Conservation (phyloP, 768 basidiomycete species). For the Rhodotorula paludigena region DNA sequence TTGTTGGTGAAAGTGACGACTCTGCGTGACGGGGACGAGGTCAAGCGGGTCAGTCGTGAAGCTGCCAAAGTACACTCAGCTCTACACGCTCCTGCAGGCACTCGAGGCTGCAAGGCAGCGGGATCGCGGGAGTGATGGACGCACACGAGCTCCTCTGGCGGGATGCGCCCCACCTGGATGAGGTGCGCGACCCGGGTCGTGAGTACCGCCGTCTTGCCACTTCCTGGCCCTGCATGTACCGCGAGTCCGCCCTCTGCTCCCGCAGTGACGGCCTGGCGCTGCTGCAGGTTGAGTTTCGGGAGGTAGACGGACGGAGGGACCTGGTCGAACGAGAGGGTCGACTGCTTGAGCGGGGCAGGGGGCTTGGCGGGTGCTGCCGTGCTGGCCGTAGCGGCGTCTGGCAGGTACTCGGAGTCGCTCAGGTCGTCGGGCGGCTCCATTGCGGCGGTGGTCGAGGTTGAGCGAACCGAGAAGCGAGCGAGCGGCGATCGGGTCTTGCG, state of each 20-base stretch:
- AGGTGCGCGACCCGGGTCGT: slow-evolving; percentile 49
- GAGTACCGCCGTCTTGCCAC: slow-evolving; percentile 48
- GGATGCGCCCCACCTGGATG: slow-evolving; percentile 42
- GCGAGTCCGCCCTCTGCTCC: slow-evolving; percentile 18
- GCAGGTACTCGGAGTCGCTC: slow-evolving; percentile 19
- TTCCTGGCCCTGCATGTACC: slow-evolving; percentile 41
- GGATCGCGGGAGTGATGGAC: neutral
- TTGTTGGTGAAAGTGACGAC: slow-evolving; percentile 64
- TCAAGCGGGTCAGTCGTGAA: neutral
- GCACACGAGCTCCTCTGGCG: slow-evolving; percentile 45
- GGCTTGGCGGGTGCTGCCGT: neutral
- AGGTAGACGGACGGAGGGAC: neutral
- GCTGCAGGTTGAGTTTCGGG: slow-evolving; percentile 2
- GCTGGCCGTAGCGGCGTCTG: too few species aligned
- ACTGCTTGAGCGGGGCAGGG: neutral
- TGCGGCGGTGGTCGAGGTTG: neutral
- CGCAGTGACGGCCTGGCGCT: slow-evolving; percentile 30
- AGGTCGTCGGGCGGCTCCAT: slow-evolving; percentile 32
- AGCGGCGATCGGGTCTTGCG: rapidly evolving
- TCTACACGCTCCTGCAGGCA: neutral
- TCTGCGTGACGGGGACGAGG: neutral
- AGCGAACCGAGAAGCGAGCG: neutral
- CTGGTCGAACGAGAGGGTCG: slow-evolving; percentile 1
- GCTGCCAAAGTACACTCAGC: neutral
- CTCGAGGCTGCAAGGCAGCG: too few species aligned